Evolutionary conservation across 495 filamentous ascomycete species (phyloP).

Genomic region (Xylaria scruposa): DNA sequence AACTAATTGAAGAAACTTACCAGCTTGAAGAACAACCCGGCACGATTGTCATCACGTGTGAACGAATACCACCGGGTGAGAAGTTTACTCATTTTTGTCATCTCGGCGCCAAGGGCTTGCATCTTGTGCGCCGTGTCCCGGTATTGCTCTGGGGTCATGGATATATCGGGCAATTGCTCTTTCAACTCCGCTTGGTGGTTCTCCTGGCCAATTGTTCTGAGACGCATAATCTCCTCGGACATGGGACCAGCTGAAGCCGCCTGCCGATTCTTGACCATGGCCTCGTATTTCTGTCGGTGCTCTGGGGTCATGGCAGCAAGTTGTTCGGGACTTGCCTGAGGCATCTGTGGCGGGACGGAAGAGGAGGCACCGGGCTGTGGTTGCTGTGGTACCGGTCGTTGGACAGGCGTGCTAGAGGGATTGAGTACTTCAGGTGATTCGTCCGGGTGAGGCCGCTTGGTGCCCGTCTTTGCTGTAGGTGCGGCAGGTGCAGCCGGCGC

Average conservation of each 20-base stretch:
- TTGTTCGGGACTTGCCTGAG: constrained; percentile 56
- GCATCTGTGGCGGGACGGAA: constrained; percentile 21
- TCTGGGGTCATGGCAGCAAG: constrained; percentile 58
- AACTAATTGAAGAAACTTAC: constrained; percentile 43
- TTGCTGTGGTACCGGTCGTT: constrained; percentile 39
- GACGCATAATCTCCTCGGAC: constrained; percentile 37
- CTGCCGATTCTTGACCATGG: constrained; percentile 39
- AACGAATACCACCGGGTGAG: constrained; percentile 50
- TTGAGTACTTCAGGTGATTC: constrained; percentile 65
- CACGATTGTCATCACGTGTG: constrained; percentile 51
- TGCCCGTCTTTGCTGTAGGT: constrained; percentile 37
- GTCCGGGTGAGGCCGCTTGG: constrained; percentile 68
- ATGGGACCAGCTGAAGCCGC: constrained; percentile 25
- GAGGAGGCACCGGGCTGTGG: constrained; percentile 27
- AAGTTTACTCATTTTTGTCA: constrained; percentile 46
- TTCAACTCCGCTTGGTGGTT: constrained; percentile 34
- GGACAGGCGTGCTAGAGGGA: constrained; percentile 44
- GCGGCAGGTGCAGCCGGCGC: constrained; percentile 27
- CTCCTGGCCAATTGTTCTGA: constrained; percentile 45
- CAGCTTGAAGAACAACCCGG: constrained; percentile 52
- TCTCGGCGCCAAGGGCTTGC: constrained; percentile 33
- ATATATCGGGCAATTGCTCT: constrained; percentile 43
- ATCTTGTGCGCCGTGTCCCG: constrained; percentile 45
- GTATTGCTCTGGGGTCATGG: constrained; percentile 48
- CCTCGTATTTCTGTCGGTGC: constrained; percentile 55